These are phyloP conservation scores for Plasmodium relictum DNA, from an alignment of 169 alveolate species.

Conservation along the genomic window DNA sequence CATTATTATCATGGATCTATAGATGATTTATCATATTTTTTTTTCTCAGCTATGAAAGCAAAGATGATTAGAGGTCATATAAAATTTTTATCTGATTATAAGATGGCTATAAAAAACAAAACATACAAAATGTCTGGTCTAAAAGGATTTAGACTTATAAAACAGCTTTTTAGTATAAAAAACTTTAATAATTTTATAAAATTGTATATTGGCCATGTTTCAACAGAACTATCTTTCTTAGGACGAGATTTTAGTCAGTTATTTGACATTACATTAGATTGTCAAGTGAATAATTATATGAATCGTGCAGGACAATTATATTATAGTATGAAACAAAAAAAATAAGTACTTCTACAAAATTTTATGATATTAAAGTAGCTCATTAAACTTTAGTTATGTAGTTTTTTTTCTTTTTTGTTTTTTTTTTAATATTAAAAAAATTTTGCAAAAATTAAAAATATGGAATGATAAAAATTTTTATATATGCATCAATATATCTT, in stretches of 20 bases:
- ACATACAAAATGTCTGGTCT: slow-evolving; percentile 24
- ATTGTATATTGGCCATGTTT: slow-evolving; percentile 22
- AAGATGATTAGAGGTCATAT: slow-evolving; percentile 38
- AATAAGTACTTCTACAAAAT: no score
- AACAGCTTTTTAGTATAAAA: slow-evolving; percentile 49
- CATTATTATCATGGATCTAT: slow-evolving; percentile 24
- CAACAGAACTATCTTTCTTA: slow-evolving; percentile 45
- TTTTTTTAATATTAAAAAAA: no score
- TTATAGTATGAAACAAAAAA: not conserved
- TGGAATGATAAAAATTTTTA: no score
- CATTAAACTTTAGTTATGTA: no score
- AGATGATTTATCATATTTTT: slow-evolving; percentile 38
- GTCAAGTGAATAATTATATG: slow-evolving; percentile 18
- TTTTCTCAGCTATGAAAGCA: slow-evolving; percentile 60
- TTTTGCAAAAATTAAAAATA: no score
- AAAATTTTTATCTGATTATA: slow-evolving; percentile 35
- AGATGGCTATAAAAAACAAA: slow-evolving; percentile 11
- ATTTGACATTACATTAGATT: slow-evolving; percentile 36
- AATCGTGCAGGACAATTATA: slow-evolving; percentile 14
- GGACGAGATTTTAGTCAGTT: slow-evolving; percentile 26
- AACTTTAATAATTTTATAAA: slow-evolving; percentile 54
- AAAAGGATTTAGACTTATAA: slow-evolving; percentile 55
- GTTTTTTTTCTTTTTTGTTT: no score
- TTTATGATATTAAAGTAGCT: no score
- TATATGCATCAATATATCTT: no score